Conservation (phyloP, 768 basidiomycete genomes). For the Termitomyces sp. region DNA sequence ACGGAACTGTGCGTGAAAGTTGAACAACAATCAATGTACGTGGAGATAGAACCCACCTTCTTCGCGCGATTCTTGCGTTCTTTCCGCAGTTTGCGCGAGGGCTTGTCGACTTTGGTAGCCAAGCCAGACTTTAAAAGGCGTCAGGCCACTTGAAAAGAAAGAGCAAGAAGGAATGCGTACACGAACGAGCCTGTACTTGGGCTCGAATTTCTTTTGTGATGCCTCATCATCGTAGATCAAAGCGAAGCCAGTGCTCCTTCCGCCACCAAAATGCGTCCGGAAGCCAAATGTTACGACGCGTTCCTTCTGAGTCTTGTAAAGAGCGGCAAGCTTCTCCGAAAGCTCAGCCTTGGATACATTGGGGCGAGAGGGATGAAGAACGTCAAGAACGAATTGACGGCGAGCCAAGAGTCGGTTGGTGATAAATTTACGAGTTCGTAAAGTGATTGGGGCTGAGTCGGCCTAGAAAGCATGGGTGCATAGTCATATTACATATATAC, state of each 20-base stretch:
- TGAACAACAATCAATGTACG: conserved; percentile 6
- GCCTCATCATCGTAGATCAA: conserved; percentile 96
- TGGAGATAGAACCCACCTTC: conserved; percentile 55
- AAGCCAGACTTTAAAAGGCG: conserved; percentile 51
- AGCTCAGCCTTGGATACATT: conserved; percentile 93
- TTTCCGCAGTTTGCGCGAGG: conserved; percentile 97
- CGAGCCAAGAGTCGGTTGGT: conserved; percentile 96
- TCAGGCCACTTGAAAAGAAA: not conserved
- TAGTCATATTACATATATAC: conserved; percentile 3
- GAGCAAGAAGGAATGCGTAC: conserved; percentile 44
- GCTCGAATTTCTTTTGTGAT: conserved; percentile 96
- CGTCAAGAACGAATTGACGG: conserved; percentile 92
- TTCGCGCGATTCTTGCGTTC: conserved; percentile 99
- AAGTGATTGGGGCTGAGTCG: conserved; percentile 80
- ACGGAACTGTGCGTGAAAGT: conserved; percentile 56
- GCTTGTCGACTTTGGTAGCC: conserved; percentile 72
- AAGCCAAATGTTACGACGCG: conserved; percentile 94
- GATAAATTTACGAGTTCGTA: conserved; percentile 99
- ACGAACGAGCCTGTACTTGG: conserved; percentile 89
- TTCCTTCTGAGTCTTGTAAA: conserved; percentile 91
- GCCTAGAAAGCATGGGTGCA: conserved; percentile 38
- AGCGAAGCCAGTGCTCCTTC: conserved; percentile 93
- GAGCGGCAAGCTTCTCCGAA: conserved; percentile 81
- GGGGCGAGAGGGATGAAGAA: conserved; percentile 92
- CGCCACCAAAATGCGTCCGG: conserved; percentile 96